Conservation (phyloP, 192 early-diverging fungal species). For the Gamsiella multidivaricata region DNA sequence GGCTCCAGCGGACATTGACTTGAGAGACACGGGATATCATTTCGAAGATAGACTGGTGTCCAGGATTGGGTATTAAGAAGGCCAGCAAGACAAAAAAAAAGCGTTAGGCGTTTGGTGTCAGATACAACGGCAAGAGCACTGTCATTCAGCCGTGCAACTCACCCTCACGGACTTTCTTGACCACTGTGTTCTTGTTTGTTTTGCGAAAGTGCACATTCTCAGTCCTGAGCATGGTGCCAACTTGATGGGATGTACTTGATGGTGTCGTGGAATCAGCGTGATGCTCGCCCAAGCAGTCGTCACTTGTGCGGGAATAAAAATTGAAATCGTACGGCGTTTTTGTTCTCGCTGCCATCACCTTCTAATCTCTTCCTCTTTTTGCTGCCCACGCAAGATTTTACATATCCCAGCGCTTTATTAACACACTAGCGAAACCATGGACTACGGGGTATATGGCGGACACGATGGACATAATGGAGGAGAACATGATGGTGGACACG, state of each 20-base stretch:
- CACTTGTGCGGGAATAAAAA: no score
- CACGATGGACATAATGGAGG: conserved; percentile 63
- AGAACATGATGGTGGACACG: conserved; percentile 40
- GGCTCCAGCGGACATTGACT: conserved; percentile 52
- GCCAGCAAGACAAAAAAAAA: neutral
- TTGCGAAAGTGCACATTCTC: conserved; percentile 61
- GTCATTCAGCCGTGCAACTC: no score
- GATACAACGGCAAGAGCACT: neutral
- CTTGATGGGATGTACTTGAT: neutral
- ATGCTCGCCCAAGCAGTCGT: no score
- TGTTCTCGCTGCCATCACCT: no score
- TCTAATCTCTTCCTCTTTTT: neutral
- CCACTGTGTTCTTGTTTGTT: conserved; percentile 60
- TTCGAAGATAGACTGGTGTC: conserved; percentile 65
- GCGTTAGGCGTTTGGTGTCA: neutral
- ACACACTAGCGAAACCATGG: conserved; percentile 17
- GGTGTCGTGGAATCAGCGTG: no score
- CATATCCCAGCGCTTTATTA: no score
- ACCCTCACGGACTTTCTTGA: conserved; percentile 66
- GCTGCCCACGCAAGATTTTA: neutral
- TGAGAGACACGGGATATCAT: conserved; percentile 68
- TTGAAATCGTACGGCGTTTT: no score
- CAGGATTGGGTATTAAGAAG: no score
- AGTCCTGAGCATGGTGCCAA: conserved; percentile 26
- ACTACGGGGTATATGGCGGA: conserved; percentile 59